phyloP scores from a whole-genome alignment of 2,329 filamentous ascomycete species.

The Colletotrichum sp. region DNA sequence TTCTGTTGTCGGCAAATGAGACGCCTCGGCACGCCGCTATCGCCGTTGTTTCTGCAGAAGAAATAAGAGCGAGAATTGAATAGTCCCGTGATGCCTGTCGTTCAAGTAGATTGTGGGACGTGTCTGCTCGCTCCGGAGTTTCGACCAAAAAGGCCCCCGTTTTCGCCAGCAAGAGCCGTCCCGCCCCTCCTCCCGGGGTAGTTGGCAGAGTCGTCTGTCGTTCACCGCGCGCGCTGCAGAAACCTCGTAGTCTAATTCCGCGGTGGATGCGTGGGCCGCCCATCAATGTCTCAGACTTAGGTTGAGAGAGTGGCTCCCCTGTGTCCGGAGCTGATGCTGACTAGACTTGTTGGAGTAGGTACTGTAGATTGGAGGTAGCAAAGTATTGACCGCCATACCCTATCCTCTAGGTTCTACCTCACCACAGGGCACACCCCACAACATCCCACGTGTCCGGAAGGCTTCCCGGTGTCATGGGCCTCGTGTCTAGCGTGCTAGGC shows the following conservation, averaged over 20 bases:
- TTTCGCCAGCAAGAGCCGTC: not conserved
- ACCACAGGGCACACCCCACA: conserved; percentile 7
- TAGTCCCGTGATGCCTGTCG: not conserved
- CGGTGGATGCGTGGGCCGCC: not conserved
- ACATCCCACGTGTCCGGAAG: conserved; percentile 18
- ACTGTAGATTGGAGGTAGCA: not conserved
- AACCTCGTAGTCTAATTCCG: not conserved
- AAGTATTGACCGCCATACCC: not conserved
- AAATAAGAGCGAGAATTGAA: not conserved
- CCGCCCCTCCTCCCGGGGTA: not conserved
- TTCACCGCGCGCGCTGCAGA: not conserved
- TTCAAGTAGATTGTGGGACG: not conserved
- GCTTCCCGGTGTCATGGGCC: conserved; percentile 3
- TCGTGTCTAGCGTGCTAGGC: not conserved
- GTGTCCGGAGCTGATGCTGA: not conserved
- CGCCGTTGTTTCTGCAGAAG: not conserved
- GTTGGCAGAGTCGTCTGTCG: not conserved
- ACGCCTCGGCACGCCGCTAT: not conserved
- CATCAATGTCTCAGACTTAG: conserved; percentile 8
- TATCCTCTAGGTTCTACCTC: not conserved
- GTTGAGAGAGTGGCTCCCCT: not conserved
- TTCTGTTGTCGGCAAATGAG: not conserved
- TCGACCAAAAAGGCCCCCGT: not conserved
- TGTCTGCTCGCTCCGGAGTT: not conserved
- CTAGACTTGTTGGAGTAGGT: not conserved